These are phyloP conservation scores for Lactuca saligna DNA, from an alignment of 129 eudicot genomes.

Conservation along the genomic window DNA sequence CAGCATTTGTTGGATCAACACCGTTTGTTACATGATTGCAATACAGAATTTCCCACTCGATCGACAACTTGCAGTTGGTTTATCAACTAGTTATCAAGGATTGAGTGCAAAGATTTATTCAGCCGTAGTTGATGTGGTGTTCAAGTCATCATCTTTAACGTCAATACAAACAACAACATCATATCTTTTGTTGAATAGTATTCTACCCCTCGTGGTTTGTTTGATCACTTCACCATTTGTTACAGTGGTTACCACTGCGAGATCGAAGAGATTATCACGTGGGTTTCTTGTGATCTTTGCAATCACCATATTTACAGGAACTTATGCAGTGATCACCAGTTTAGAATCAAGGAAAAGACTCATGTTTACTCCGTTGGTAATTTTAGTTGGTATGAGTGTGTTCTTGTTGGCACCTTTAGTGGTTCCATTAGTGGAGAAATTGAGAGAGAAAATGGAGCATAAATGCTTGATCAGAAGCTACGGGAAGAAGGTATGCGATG, in stretches of 20 bases:
- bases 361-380: constrained; percentile 15
- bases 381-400: constrained; percentile 43
- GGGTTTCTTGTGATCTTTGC: constrained; percentile 56
- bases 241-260: constrained; percentile 30
- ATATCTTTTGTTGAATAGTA: constrained; percentile 65
- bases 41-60: constrained; percentile 74
- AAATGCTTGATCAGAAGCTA: constrained; percentile 53
- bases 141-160: constrained; percentile 12
- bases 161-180: constrained; percentile 38
- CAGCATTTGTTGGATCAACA: constrained; percentile 91
- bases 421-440: constrained; percentile 59
- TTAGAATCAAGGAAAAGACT: constrained; percentile 22
- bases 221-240: constrained; percentile 44
- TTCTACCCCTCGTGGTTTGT: constrained; percentile 63
- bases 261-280: constrained; percentile 36
- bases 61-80: constrained; percentile 62
- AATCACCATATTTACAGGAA: constrained; percentile 60
- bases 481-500: constrained; percentile 36
- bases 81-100: constrained; percentile 76
- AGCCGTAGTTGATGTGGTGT: constrained; percentile 47
- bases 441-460: constrained; percentile 42
- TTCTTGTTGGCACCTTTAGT: constrained; percentile 54
- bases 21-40: constrained; percentile 66
- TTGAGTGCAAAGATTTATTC: constrained; percentile 71
- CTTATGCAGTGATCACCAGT: constrained; percentile 56